Percentiles rank a stretch among this genome's conserved stretches.
Conservation (phyloP, 1,139 yeast species). For the Candida sp. region DNA sequence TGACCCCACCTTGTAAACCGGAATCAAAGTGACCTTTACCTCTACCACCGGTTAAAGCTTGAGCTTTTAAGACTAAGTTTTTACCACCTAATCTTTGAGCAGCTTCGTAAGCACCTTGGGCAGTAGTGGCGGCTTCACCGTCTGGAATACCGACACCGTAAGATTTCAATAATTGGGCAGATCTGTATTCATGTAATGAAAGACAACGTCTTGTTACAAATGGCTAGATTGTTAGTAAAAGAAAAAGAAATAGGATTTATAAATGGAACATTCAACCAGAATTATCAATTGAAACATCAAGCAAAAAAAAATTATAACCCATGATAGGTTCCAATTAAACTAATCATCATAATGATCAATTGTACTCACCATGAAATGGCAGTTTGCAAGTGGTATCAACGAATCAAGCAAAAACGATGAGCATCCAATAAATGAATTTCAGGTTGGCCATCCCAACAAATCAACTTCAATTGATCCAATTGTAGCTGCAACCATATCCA, state of each 20-base stretch:
- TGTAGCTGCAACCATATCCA: no score
- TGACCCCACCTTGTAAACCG: conserved; percentile 97
- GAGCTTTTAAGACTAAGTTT: conserved; percentile 95
- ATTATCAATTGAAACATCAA: no score
- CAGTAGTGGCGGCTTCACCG: conserved; percentile 89
- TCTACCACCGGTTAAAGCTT: conserved; percentile 99
- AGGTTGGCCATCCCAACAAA: no score
- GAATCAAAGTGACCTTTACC: conserved; percentile 98
- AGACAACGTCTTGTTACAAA: conserved; percentile 56
- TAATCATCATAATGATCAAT: no score
- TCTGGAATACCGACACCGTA: conserved; percentile 91
- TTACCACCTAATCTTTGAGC: conserved; percentile 66
- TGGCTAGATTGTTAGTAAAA: conserved; percentile 12
- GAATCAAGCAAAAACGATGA: no score
- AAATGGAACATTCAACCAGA: no score
- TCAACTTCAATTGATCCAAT: no score
- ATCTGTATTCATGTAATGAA: conserved; percentile 94
- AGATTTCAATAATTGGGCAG: conserved; percentile 77
- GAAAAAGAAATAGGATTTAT: background rate
- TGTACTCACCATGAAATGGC: no score
- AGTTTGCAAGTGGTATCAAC: no score
- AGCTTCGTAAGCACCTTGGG: conserved; percentile 81
- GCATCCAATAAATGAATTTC: no score
- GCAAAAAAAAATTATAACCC: no score
- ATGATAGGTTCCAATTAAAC: no score